Evolutionary conservation across 331 rosid genomes (phyloP).

Genomic region (Rosa hybrid): DNA sequence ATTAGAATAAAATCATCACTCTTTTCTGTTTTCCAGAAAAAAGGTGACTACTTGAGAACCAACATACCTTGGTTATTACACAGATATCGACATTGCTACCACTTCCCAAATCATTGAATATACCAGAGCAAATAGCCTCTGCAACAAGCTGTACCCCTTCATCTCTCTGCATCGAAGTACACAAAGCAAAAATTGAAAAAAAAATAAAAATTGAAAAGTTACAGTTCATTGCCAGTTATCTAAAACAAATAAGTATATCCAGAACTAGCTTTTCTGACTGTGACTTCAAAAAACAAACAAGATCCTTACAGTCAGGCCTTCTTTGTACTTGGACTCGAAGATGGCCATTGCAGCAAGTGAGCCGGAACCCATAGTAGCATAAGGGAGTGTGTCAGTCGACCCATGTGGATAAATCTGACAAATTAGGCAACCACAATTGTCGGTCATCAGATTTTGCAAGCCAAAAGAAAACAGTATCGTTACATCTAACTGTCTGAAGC

Average conservation of each 20-base stretch:
- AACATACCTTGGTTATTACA: slow-evolving; percentile 83
- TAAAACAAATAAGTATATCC: neutral
- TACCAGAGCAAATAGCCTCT: slow-evolving; percentile 87
- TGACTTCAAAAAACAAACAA: slow-evolving; percentile 4
- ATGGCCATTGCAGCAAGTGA: slow-evolving; percentile 95
- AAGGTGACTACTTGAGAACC: slow-evolving; percentile 11
- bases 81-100: slow-evolving; percentile 89
- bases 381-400: slow-evolving; percentile 90
- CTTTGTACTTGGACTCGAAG: slow-evolving; percentile 86
- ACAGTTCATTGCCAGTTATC: neutral
- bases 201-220: neutral
- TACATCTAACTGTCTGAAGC: slow-evolving; percentile 3
- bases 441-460: slow-evolving; percentile 18
- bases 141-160: slow-evolving; percentile 72
- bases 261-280: neutral
- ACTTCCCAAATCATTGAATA: slow-evolving; percentile 91
- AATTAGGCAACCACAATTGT: neutral
- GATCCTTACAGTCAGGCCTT: slow-evolving; percentile 70
- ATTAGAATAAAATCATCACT: slow-evolving; percentile 12
- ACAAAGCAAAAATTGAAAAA: neutral
- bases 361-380: slow-evolving; percentile 97
- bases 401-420: slow-evolving; percentile 93
- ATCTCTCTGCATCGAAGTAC: slow-evolving; percentile 58
- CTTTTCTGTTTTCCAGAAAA: slow-evolving; percentile 6
- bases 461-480: neutral